A percentile compares a stretch with the other conserved stretches of the same genome.
Conservation (phyloP, 2,329 filamentous ascomycete species). For the Sporothrix euskadiensis region DNA sequence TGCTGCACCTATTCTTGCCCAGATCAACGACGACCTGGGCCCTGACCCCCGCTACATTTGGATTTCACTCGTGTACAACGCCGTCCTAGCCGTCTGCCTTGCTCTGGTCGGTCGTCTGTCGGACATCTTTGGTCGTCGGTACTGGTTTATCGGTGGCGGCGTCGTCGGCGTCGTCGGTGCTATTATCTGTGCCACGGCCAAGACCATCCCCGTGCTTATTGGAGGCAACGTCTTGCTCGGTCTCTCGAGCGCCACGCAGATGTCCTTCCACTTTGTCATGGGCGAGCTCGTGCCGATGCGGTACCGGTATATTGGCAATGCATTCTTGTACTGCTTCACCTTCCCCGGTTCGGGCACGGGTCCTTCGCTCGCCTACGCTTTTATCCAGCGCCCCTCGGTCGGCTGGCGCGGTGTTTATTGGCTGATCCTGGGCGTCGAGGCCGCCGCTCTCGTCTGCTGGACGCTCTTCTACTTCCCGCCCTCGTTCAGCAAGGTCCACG, state of each 20-base stretch:
- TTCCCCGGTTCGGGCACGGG: slow-evolving; percentile 38
- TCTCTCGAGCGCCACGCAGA: slow-evolving; percentile 41
- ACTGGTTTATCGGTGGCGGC: slow-evolving; percentile 37
- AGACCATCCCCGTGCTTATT: slow-evolving; percentile 42
- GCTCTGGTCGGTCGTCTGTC: slow-evolving; percentile 37
- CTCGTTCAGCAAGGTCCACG: slow-evolving; percentile 39
- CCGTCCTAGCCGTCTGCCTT: slow-evolving; percentile 36
- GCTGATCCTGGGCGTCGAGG: slow-evolving; percentile 38
- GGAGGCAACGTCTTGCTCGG: slow-evolving; percentile 42
- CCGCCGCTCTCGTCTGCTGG: slow-evolving; percentile 37
- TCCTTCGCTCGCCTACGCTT: slow-evolving; percentile 36
- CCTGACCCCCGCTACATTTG: slow-evolving; percentile 36
- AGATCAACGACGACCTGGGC: slow-evolving; percentile 30
- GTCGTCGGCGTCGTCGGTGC: slow-evolving; percentile 41
- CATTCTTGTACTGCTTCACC: slow-evolving; percentile 40
- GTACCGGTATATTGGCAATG: slow-evolving; percentile 39
- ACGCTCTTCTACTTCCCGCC: slow-evolving; percentile 42
- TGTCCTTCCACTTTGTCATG: slow-evolving; percentile 43
- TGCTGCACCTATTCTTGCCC: slow-evolving; percentile 32
- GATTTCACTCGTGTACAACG: slow-evolving; percentile 39
- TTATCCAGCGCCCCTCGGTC: slow-evolving; percentile 33
- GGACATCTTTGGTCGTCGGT: slow-evolving; percentile 38
- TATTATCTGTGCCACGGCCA: slow-evolving; percentile 43
- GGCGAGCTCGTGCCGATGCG: slow-evolving; percentile 45
- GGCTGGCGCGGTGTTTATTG: slow-evolving; percentile 40